Evolutionary conservation across 1,139 yeast genomes (phyloP), one percentile per base, ranked within the genome.

Genomic region (Candida buenavistaensis): DNA sequence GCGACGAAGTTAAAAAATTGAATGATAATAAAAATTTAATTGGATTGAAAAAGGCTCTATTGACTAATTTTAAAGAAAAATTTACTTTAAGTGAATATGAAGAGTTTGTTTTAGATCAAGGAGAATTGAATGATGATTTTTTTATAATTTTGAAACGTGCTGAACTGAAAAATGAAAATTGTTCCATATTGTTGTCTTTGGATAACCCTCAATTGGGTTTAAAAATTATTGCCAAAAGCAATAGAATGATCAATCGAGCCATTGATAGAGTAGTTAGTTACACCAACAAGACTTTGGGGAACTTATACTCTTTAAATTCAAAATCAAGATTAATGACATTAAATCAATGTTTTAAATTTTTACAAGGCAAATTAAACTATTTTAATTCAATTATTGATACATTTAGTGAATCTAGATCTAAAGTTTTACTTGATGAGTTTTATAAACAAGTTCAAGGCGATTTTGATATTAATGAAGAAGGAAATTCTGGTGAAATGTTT

Each of bases 81-180:
- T 88, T 86, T 54, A 78, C 90, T 0, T 57, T 92, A 29, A 75
- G 75, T 30, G 92, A 82, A 43, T 75, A 78, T 38, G 97, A 92
- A 47, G 83, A 80, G 39, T 82, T 71, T 50, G 59, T 71, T 8
- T 56, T 82, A 28, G 54, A 57, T 14, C 68, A 54, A 40, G 56
- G 72, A 36, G 64, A 64, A 40, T 46, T 70, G 51, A 75, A 77
- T 40, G 63, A 64, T 2, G 84, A 79, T 27, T 89, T 84, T 53
- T 87, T 88, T 47, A 51, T 52, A 6, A 72, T 79, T 1, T 62
- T 90, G 30, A 59, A 63, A 14, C 82, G 80, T 48, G 82, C 87
- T 10, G 81, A 82, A 47, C 52, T 53, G 20, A 82, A 89, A 17
- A 79, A 81, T 50, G 72, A 75, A 25, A 78, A 81, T 43, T 86